phyloP scores from a whole-genome alignment of 2,329 filamentous ascomycete genomes.

The Pseudogymnoascus pannorum region DNA sequence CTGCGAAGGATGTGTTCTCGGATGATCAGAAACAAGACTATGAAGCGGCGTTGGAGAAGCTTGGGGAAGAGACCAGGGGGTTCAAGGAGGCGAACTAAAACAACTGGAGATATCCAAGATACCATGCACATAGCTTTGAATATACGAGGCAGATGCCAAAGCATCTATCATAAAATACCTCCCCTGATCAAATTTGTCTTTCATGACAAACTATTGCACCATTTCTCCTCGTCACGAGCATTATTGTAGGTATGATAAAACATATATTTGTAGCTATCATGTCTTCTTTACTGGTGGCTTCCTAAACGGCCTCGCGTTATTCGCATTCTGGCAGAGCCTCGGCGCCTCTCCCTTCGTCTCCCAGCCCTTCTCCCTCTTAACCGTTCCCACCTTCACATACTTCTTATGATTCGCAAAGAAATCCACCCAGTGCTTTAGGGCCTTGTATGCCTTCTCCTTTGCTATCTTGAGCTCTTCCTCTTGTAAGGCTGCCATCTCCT shows the following conservation, averaged over 20 bases:
- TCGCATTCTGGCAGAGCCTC: slow-evolving; percentile 61
- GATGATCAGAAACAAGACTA: slow-evolving; percentile 36
- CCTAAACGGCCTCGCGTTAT: slow-evolving; percentile 48
- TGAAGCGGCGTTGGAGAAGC: slow-evolving; percentile 48
- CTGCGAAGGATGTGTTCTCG: slow-evolving; percentile 32
- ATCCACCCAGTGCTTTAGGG: slow-evolving; percentile 71
- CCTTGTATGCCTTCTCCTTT: slow-evolving; percentile 54
- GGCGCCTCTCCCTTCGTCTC: slow-evolving; percentile 46
- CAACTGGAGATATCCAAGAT: background rate
- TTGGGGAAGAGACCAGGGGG: slow-evolving; percentile 46
- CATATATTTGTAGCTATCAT: background rate
- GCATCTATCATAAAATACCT: background rate
- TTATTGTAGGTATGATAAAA: background rate
- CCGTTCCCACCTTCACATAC: slow-evolving; percentile 72
- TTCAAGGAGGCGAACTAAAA: background rate
- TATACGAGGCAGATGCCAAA: background rate
- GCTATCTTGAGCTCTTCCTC: slow-evolving; percentile 60
- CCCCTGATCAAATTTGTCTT: background rate
- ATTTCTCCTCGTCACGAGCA: background rate
- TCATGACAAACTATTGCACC: background rate
- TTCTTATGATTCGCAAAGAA: slow-evolving; percentile 76
- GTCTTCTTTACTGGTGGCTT: slow-evolving; percentile 46
- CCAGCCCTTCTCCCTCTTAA: slow-evolving; percentile 55
- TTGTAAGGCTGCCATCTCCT: slow-evolving; percentile 45
- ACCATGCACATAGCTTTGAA: slow-evolving; percentile 6